Conservation (phyloP, 108 stramenopile species). For the Cyclotella cryptica region DNA sequence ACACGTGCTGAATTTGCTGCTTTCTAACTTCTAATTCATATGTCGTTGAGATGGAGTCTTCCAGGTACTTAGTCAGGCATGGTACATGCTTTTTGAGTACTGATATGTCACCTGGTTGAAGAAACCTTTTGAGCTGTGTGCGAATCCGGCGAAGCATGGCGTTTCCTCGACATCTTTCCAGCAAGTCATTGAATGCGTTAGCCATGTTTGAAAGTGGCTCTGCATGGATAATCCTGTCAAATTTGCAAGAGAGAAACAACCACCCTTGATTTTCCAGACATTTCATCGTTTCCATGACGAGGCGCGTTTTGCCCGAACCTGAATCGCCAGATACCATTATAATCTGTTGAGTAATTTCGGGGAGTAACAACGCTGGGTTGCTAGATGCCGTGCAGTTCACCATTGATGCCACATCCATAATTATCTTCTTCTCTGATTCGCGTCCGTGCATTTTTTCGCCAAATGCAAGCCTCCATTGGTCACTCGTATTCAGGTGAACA, state of each 20-base stretch:
- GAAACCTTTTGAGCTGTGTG: neutral
- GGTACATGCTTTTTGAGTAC: constrained; percentile 29
- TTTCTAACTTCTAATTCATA: constrained; percentile 4
- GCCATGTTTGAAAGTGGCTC: constrained; percentile 37
- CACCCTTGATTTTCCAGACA: constrained; percentile 31
- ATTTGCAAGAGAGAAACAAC: constrained; percentile 30
- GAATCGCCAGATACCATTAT: constrained; percentile 54
- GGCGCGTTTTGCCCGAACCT: constrained; percentile 65
- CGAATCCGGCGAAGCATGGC: constrained; percentile 6
- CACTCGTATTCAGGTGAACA: constrained; percentile 1
- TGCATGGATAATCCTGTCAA: constrained; percentile 18
- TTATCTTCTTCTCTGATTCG: too few species aligned
- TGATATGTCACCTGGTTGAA: constrained; percentile 12
- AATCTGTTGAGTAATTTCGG: constrained; percentile 1
- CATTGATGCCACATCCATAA: constrained; percentile 17
- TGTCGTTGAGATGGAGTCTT: neutral
- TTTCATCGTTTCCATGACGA: constrained; percentile 24
- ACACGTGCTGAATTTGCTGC: constrained; percentile 23
- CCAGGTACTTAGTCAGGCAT: constrained; percentile 4
- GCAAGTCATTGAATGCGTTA: constrained; percentile 27
- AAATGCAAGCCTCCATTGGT: too few species aligned
- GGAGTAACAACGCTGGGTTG: neutral
- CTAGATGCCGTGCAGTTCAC: neutral
- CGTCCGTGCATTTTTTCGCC: too few species aligned
- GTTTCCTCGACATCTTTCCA: neutral